Conservation (phyloP, 1,139 yeast species). For the Yamadazyma taylorii region DNA sequence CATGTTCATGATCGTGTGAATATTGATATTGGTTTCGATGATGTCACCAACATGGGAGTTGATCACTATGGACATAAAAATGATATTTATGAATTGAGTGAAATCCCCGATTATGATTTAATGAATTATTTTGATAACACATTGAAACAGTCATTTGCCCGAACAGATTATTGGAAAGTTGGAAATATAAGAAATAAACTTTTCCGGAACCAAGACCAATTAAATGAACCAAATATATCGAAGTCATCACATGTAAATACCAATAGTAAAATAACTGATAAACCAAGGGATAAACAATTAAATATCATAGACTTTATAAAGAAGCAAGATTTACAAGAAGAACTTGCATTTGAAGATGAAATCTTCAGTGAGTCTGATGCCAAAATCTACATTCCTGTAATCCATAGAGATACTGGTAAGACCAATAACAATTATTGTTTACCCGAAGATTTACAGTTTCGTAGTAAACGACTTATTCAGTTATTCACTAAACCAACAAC, state of each 20-base stretch:
- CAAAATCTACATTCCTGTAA: conserved; percentile 25
- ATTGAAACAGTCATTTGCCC: conserved; percentile 30
- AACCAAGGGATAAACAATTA: too few relatives aligned
- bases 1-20: too few relatives aligned
- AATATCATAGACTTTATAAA: conserved; percentile 9
- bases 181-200: conserved; percentile 45
- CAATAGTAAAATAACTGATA: too few relatives aligned
- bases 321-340: conserved; percentile 20
- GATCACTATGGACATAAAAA: too few relatives aligned
- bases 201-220: not conserved
- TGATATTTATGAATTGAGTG: conserved; percentile 11
- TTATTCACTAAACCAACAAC: conserved; percentile 65
- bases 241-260: too few relatives aligned
- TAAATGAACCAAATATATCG: not conserved
- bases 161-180: conserved; percentile 72
- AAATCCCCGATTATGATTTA: conserved; percentile 57
- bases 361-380: conserved; percentile 53
- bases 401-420: conserved; percentile 21
- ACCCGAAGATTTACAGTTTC: conserved; percentile 74
- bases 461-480: conserved; percentile 62
- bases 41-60: too few relatives aligned
- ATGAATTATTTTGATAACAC: conserved; percentile 76
- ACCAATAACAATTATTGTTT: conserved; percentile 38
- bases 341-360: conserved; percentile 34
- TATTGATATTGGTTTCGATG: conserved; percentile 31